Evolutionary conservation across 768 basidiomycete genomes (phyloP).

Genomic region (Leccinum subgranulosum): DNA sequence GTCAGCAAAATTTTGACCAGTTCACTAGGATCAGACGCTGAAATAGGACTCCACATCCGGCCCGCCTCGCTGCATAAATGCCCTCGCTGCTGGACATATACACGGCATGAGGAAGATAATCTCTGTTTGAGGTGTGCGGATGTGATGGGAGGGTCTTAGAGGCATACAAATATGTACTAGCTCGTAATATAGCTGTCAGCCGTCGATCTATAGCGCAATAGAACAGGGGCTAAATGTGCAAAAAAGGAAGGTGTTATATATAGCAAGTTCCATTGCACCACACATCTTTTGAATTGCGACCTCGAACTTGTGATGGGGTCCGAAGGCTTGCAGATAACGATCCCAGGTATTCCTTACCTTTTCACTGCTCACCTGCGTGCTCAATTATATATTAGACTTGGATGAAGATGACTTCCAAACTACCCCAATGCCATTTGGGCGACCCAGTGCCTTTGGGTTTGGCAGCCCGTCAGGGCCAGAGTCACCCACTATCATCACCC

Average conservation of each 20-base stretch:
- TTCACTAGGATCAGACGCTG: constrained; percentile 10
- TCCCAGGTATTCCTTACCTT: constrained; percentile 36
- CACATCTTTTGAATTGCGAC: constrained; percentile 3
- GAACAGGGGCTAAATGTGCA: constrained; percentile 11
- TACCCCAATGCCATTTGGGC: constrained; percentile 69
- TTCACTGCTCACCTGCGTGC: neutral
- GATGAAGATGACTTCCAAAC: constrained; percentile 68
- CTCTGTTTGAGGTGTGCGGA: constrained; percentile 66
- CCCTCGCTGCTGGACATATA: constrained; percentile 88
- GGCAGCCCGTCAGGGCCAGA: constrained; percentile 53
- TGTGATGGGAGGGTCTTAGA: too few species aligned
- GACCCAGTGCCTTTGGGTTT: constrained; percentile 49
- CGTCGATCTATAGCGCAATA: neutral
- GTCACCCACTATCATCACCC: constrained; percentile 61
- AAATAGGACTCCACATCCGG: constrained; percentile 50
- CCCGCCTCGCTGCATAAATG: constrained; percentile 71
- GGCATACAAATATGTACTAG: neutral
- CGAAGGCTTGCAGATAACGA: constrained; percentile 45
- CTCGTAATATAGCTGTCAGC: neutral
- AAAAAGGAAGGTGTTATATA: constrained; percentile 6
- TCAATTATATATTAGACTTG: constrained; percentile 57
- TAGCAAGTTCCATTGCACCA: constrained; percentile 1
- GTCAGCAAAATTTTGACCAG: neutral
- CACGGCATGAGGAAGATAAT: constrained; percentile 43
- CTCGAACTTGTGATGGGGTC: constrained; percentile 30